A percentile compares a stretch with the other conserved stretches of the same genome.
Evolutionary conservation across 176 grass and related monocot genomes (phyloP).

Genomic region (Alloteropsis semialata): DNA sequence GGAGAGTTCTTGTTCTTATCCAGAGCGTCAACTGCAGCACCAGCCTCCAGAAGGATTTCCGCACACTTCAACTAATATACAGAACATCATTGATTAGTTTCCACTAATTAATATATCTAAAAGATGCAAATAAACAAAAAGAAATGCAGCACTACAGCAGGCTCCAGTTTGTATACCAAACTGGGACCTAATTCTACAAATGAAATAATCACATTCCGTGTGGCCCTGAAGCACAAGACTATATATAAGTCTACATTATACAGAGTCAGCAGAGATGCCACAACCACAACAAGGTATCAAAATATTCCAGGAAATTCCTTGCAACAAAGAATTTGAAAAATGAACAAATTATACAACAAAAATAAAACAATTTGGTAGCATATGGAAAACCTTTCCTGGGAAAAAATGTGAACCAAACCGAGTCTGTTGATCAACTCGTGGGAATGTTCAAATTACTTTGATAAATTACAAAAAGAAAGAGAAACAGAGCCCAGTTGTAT

Average conservation of each 20-base stretch:
- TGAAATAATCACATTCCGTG: not conserved
- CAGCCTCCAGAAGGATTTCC: slow-evolving; percentile 67
- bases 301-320: not conserved
- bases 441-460: not conserved
- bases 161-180: not conserved
- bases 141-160: not conserved
- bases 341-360: not conserved
- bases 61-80: slow-evolving; percentile 58
- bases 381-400: not conserved
- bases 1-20: slow-evolving; percentile 95
- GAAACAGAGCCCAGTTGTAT: not conserved
- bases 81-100: not conserved
- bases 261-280: not conserved
- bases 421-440: not conserved
- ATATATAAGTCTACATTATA: not conserved
- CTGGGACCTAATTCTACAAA: not conserved
- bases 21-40: slow-evolving; percentile 64
- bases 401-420: not conserved
- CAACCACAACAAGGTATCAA: not conserved
- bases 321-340: not conserved
- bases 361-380: not conserved
- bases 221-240: not conserved
- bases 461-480: not conserved
- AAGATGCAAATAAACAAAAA: not conserved
- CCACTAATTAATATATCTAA: not conserved